Evolutionary conservation across 176 grass and related monocot genomes (phyloP).

Genomic region (Phoenix dactylifera): DNA sequence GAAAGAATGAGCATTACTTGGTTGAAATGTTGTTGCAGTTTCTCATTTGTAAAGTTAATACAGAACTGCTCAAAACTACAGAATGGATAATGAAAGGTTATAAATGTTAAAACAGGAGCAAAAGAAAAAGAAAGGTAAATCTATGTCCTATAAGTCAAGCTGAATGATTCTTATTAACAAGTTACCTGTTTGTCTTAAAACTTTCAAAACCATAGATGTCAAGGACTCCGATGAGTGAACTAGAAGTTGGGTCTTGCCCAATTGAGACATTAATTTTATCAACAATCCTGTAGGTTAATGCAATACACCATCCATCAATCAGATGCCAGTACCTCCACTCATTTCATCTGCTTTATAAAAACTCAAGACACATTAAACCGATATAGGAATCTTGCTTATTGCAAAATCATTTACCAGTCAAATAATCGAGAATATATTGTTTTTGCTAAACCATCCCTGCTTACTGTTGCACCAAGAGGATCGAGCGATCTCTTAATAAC

Average conservation of each 20-base stretch:
- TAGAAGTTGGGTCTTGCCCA: constrained; percentile 84
- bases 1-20: constrained; percentile 44
- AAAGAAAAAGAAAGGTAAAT: too few relatives aligned
- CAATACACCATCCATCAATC: constrained; percentile 7
- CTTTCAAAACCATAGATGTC: constrained; percentile 99
- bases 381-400: neutral
- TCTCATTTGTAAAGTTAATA: constrained; percentile 99
- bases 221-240: constrained; percentile 90
- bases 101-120: neutral
- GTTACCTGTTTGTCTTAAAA: constrained; percentile 88
- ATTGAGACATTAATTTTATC: constrained; percentile 98
- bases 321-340: neutral
- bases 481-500: constrained; percentile 97
- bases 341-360: too few relatives aligned
- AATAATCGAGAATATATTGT: constrained; percentile 97
- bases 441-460: constrained; percentile 96
- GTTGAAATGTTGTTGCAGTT: constrained; percentile 98
- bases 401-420: constrained; percentile 71
- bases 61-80: constrained; percentile 96
- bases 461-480: constrained; percentile 80
- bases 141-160: neutral
- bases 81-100: constrained; percentile 1
- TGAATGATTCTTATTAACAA: neutral
- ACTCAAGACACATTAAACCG: too few relatives aligned
- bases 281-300: constrained; percentile 58